Evolutionary conservation across 1,284 basidiomycete species (phyloP), one percentile per base, ranked within the genome.

Genomic region (Cutaneotrichosporon dermatis): DNA sequence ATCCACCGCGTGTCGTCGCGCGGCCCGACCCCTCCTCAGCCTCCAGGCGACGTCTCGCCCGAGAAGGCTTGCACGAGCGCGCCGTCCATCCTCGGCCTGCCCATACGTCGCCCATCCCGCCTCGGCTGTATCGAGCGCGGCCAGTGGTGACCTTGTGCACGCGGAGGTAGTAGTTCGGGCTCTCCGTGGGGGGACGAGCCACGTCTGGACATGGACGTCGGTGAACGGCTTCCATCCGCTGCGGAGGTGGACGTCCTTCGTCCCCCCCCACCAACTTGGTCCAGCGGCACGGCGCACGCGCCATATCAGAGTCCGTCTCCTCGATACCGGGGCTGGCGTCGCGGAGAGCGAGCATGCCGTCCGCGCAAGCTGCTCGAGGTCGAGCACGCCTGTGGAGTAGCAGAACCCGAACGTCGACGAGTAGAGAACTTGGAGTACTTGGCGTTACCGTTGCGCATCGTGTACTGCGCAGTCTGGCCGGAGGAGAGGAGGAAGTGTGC

Each of bases 391-490:
- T 0, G 85, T 84, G 7, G 87, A 85, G 15, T 88, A 86, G 66
- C 84, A 86, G 77, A 88, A 89, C 4, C 87, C 88, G 67, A 89
- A 89, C 1, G 86, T 83, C 35, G 85, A 83, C 4, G 85, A 87
- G 73, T 90, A 89, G 85, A 83, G 60, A 88, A 82, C 73, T 89
- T 89, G 60, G 86, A 85, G 75, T 89, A 89, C 73, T 89, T 90
- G 35, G 87, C 86, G 4, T 86, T 84, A 63, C 85, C 85, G 70
- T 88, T 86, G 69, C 88, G 87, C 70, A 90, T 85, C 9, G 86
- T 83, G 74, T 89, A 89, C 55, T 87, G 87, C 66, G 87, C 88
- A 64, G 85, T 86, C 76, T 90, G 88, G 6, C 88, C 88, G 3
- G 86, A 88, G 4, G 86, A 88, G 40, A 89, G 82, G 39, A 89